These are phyloP conservation scores for Globisporangium emineosum DNA, from an alignment of 352 stramenopile genomes.

Conservation along the genomic window DNA sequence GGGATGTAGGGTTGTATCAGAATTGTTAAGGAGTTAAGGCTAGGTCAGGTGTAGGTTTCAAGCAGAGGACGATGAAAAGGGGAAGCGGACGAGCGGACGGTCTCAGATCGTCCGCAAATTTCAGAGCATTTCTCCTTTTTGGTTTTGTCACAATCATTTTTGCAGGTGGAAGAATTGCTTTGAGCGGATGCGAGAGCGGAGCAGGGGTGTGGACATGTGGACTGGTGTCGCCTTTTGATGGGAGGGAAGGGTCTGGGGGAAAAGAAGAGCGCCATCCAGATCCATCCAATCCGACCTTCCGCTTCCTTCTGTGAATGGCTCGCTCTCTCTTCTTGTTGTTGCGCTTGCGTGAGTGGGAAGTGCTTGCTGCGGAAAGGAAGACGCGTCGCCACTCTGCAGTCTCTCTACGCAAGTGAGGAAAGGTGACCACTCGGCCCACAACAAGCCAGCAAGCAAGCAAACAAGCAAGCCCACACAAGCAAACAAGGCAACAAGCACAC, in stretches of 20 bases:
- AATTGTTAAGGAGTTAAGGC: background rate
- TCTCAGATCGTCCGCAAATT: too few relatives aligned
- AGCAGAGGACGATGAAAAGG: background rate
- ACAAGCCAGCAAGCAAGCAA: background rate
- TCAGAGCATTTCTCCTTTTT: too few relatives aligned
- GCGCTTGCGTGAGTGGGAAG: background rate
- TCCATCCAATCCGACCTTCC: constrained; percentile 7
- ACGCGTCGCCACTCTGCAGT: background rate
- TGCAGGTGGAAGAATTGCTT: background rate
- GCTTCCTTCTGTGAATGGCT: constrained; percentile 16
- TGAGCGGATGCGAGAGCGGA: background rate
- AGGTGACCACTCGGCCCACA: background rate
- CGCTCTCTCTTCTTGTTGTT: background rate
- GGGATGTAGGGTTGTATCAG: too few relatives aligned
- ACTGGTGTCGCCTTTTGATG: too few relatives aligned
- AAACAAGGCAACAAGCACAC: background rate
- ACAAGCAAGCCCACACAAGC: background rate
- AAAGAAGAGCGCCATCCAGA: constrained; percentile 12
- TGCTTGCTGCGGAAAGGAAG: constrained; percentile 5
- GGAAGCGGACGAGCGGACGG: constrained; percentile 6
- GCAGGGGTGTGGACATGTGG: background rate
- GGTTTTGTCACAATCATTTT: too few relatives aligned
- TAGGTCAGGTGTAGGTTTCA: background rate
- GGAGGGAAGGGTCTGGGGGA: constrained; percentile 6
- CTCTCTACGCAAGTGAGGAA: constrained; percentile 1